phyloP scores from a whole-genome alignment of 2,329 filamentous ascomycete genomes.

The Aphanoascus verrucosus region DNA sequence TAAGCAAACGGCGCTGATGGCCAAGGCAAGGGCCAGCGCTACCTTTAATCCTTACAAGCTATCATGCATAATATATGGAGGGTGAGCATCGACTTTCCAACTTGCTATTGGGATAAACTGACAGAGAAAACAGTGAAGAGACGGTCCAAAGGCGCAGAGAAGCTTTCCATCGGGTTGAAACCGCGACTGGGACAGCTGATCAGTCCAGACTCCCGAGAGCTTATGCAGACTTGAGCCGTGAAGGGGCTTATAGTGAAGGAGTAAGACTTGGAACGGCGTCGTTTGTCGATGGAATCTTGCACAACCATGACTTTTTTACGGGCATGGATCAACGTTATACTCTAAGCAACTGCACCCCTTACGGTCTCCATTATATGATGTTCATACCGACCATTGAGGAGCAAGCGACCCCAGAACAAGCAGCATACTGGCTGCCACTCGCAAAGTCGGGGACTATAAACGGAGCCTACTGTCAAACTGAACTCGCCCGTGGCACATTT shows the following conservation, averaged over 20 bases:
- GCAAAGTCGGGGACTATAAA: slow-evolving; percentile 13
- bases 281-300: slow-evolving; percentile 19
- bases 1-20: slow-evolving; percentile 12
- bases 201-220: slow-evolving; percentile 19
- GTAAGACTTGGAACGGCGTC: slow-evolving; percentile 19
- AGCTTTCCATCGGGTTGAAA: slow-evolving; percentile 15
- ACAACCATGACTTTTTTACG: slow-evolving; percentile 21
- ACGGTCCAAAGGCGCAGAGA: slow-evolving; percentile 11
- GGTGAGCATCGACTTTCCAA: not conserved
- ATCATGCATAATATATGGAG: slow-evolving; percentile 13
- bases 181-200: slow-evolving; percentile 14
- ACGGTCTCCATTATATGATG: slow-evolving; percentile 16
- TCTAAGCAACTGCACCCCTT: slow-evolving; percentile 16
- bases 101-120: not conserved
- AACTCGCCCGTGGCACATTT: slow-evolving; percentile 25
- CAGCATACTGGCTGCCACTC: slow-evolving; percentile 13
- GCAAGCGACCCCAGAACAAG: slow-evolving; percentile 12
- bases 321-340: slow-evolving; percentile 15
- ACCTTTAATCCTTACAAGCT: slow-evolving; percentile 13
- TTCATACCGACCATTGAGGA: slow-evolving; percentile 17
- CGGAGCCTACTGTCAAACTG: slow-evolving; percentile 23
- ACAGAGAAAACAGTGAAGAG: slow-evolving; percentile 10
- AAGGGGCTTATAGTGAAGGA: slow-evolving; percentile 21
- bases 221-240: slow-evolving; percentile 21
- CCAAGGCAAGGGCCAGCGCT: slow-evolving; percentile 7